A percentile compares a stretch with the other conserved stretches of the same genome.
Conservation (phyloP, 192 early-diverging fungal species). For the Pilobolus umbonatus region DNA sequence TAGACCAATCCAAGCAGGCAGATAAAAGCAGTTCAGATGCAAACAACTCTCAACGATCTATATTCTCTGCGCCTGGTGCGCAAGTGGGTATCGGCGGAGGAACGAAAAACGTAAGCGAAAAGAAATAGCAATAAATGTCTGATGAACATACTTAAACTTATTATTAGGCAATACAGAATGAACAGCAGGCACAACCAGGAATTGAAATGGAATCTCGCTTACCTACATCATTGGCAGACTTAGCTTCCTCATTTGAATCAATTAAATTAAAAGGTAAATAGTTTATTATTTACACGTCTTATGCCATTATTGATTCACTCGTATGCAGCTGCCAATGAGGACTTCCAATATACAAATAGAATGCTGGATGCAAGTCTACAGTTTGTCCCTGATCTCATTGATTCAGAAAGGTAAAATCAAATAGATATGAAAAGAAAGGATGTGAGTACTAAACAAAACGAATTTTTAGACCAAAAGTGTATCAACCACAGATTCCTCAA, state of each 20-base stretch:
- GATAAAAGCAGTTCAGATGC: slow-evolving; percentile 14
- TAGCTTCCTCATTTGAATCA: slow-evolving; percentile 52
- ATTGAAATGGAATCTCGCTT: slow-evolving; percentile 37
- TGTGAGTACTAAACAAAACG: background rate
- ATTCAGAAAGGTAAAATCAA: slow-evolving; percentile 70
- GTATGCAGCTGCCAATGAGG: slow-evolving; percentile 37
- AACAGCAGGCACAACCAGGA: background rate
- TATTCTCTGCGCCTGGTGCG: slow-evolving; percentile 9
- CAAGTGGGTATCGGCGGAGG: background rate
- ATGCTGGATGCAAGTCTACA: slow-evolving; percentile 86
- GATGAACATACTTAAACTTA: too few relatives aligned
- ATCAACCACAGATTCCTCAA: slow-evolving; percentile 70
- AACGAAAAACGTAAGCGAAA: slow-evolving; percentile 4
- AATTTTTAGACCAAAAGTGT: slow-evolving; percentile 59
- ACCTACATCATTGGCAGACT: slow-evolving; percentile 46
- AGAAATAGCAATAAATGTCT: slow-evolving; percentile 4
- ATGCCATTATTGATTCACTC: background rate
- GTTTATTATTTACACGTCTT: too few relatives aligned
- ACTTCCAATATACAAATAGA: slow-evolving; percentile 47
- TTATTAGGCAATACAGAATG: too few relatives aligned
- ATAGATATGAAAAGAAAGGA: background rate
- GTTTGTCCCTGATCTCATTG: slow-evolving; percentile 75
- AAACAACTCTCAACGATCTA: slow-evolving; percentile 12
- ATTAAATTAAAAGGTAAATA: slow-evolving; percentile 44
- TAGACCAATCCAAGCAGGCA: slow-evolving; percentile 20